Base-by-base conservation (phyloP, 2,329 filamentous ascomycete species). In the Fusarium hostae region DNA sequence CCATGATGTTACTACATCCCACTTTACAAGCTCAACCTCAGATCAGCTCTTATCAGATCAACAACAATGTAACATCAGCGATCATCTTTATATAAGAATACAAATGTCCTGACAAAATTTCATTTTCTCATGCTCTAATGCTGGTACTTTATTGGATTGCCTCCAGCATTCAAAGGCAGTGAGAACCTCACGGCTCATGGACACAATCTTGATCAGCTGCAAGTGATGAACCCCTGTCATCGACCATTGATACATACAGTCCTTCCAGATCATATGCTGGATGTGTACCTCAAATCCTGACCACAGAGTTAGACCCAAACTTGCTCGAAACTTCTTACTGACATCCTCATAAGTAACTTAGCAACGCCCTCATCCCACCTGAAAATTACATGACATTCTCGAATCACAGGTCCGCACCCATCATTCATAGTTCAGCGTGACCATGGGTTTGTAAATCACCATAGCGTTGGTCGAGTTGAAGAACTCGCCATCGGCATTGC, bases 401-500 rank as follows among this genome's bases (percentile, higher is more conserved):
- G 9, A 28, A 22, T 35, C 20, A 32, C 12, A 32, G 16, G 20
- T 16, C 39, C 24, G 13, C 12, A 11, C 34, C 16, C 11, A 32
- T 54, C 43, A 39, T 54, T 11, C 26, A 34, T 37, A 28, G 16
- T 32, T 12, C 15, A 58, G 40, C 2, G 70, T 63, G 15, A 72
- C 62, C 4, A 55, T 37, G 9, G 70, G 37, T 35, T 59, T 48
- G 45, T 56, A 65, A 9, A 73, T 34, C 12, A 57, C 34, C 26
- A 68, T 5, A 12, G 65, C 37, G 2, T n/a, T 26, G 10, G 22
- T 7, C 6, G 51, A 28, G 13, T 57, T 32, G 24, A 73, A 71
- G 18, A 45, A n/a, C 11, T 41, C 22, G 3, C 70, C 70, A 35
- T 73, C 67, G 5, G 52, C 70, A 4, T 73, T 56, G 15, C 70